Evolutionary conservation across 441 rosid genomes (phyloP).

Genomic region (Corymbia citriodora): DNA sequence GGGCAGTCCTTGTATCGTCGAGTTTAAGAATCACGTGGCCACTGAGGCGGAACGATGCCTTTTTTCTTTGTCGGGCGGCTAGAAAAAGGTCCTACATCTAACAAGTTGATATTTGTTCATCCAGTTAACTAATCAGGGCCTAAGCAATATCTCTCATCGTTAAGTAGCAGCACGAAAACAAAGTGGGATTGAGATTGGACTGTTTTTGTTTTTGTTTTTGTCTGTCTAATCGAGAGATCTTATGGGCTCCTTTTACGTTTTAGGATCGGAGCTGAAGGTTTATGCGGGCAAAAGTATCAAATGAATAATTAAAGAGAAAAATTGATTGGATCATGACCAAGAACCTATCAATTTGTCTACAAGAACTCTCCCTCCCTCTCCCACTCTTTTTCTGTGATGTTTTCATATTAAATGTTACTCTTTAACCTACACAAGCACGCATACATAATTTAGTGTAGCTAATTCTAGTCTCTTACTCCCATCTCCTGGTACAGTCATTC

Average conservation of each 20-base stretch:
- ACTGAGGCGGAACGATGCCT: too few species aligned
- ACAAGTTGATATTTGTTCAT: too few species aligned
- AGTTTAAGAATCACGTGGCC: background rate
- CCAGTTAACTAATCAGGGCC: background rate
- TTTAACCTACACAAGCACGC: background rate
- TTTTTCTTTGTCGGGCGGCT: background rate
- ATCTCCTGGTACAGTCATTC: slow-evolving; percentile 54
- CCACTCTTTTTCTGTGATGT: background rate
- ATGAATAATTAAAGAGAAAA: too few species aligned
- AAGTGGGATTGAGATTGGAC: background rate
- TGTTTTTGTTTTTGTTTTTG: too few species aligned
- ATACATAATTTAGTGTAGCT: background rate
- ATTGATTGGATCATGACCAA: background rate
- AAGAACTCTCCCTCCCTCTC: background rate
- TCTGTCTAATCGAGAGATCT: too few species aligned
- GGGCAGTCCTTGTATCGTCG: background rate
- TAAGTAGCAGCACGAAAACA: background rate
- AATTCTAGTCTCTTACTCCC: background rate
- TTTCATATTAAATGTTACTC: background rate
- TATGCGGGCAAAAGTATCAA: background rate
- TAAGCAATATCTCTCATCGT: background rate
- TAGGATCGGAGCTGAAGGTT: background rate
- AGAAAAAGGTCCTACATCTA: background rate
- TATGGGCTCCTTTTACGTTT: too few species aligned
- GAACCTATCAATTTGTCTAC: background rate